phyloP scores from a whole-genome alignment of 441 rosid species.

The Isatis lusitanica region DNA sequence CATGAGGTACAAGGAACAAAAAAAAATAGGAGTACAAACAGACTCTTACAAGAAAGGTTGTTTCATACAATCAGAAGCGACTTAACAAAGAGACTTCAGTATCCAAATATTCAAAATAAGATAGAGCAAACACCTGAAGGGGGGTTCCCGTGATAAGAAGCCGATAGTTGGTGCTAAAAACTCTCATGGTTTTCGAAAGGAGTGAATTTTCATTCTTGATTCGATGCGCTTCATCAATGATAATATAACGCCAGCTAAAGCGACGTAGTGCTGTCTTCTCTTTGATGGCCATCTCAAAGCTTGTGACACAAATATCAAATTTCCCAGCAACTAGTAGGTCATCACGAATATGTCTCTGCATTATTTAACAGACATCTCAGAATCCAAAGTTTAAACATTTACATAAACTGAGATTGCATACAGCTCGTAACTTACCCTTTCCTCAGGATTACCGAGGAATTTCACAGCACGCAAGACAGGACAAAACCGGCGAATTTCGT shows the following conservation, averaged over 20 bases:
- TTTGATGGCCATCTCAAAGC: constrained; percentile 99
- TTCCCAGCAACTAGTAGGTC: constrained; percentile 92
- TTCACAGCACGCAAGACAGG: constrained; percentile 87
- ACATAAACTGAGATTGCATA: constrained; percentile 9
- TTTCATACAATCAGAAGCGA: neutral
- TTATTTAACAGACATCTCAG: constrained; percentile 27
- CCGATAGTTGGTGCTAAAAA: constrained; percentile 88
- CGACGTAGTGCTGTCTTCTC: constrained; percentile 91
- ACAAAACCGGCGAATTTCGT: constrained; percentile 97
- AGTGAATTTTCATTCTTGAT: constrained; percentile 97
- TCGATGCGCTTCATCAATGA: constrained; percentile 98
- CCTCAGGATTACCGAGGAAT: constrained; percentile 99
- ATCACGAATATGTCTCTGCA: constrained; percentile 91
- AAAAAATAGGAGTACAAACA: neutral
- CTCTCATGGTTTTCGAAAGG: constrained; percentile 97
- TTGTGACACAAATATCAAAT: constrained; percentile 97
- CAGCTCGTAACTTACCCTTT: constrained; percentile 62
- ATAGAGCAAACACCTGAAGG: constrained; percentile 73
- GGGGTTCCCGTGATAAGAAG: constrained; percentile 99
- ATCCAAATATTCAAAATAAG: constrained; percentile 8
- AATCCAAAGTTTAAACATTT: neutral
- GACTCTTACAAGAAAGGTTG: neutral
- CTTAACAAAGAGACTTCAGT: neutral
- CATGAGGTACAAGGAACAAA: constrained; percentile 1
- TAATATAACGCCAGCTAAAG: constrained; percentile 97